These are phyloP conservation scores for Colletotrichum sp. DNA, from an alignment of 2,329 filamentous ascomycete species.

Conservation along the genomic window DNA sequence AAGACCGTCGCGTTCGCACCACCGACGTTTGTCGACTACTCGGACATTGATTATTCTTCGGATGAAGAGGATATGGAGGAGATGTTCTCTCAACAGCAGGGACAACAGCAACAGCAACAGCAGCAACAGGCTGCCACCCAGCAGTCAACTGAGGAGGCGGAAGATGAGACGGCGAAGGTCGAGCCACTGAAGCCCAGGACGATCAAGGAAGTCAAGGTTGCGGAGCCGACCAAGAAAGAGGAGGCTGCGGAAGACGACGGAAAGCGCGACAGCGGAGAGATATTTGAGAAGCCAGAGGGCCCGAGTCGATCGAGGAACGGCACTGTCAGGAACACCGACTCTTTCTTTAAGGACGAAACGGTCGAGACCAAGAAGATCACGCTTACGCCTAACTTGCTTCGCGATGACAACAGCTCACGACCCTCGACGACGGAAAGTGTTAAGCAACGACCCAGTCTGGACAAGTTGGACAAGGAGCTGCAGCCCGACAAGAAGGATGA, in stretches of 20 bases:
- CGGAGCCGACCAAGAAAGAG: slow-evolving; percentile 30
- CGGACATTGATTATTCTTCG: slow-evolving; percentile 83
- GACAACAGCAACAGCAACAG: slow-evolving; percentile 34
- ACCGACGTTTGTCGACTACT: slow-evolving; percentile 87
- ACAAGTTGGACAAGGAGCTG: slow-evolving; percentile 65
- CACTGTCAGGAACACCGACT: slow-evolving; percentile 89
- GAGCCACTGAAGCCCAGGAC: slow-evolving; percentile 58
- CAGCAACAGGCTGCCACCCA: slow-evolving; percentile 29
- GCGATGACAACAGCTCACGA: slow-evolving; percentile 71
- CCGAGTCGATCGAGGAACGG: slow-evolving; percentile 78
- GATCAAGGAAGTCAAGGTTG: slow-evolving; percentile 43
- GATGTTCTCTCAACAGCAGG: slow-evolving; percentile 39
- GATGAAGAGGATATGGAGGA: slow-evolving; percentile 71
- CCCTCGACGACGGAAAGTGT: slow-evolving; percentile 60
- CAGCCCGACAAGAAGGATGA: slow-evolving; percentile 74
- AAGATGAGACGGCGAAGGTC: slow-evolving; percentile 60
- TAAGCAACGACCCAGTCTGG: slow-evolving; percentile 71
- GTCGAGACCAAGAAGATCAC: slow-evolving; percentile 98
- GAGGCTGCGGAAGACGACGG: slow-evolving; percentile 40
- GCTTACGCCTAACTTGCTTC: slow-evolving; percentile 87
- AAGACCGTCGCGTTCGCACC: slow-evolving; percentile 88
- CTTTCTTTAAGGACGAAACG: slow-evolving; percentile 96
- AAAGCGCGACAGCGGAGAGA: slow-evolving; percentile 68
- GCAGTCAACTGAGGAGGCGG: slow-evolving; percentile 34
- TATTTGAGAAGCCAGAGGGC: slow-evolving; percentile 60